These are phyloP conservation scores for Dothidotthia symphoricarpi DNA, from an alignment of 2,329 filamentous ascomycete genomes.

Conservation along the genomic window DNA sequence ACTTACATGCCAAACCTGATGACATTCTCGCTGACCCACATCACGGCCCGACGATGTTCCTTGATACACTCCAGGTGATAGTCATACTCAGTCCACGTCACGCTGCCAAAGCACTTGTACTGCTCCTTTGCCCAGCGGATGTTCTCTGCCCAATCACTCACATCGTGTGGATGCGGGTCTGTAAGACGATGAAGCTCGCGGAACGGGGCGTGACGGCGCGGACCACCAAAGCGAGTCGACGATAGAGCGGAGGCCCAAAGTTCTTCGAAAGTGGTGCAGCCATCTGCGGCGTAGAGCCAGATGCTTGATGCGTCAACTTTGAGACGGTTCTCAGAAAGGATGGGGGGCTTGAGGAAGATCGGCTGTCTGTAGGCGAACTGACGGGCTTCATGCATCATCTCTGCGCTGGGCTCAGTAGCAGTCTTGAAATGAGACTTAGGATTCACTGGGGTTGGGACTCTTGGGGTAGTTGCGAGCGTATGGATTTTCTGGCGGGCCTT, in stretches of 20 bases:
- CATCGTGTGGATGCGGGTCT: slow-evolving; percentile 12
- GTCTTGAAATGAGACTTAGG: not conserved
- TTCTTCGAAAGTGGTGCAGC: not conserved
- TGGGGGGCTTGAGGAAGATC: slow-evolving; percentile 14
- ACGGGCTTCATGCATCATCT: slow-evolving; percentile 8
- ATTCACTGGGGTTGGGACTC: not conserved
- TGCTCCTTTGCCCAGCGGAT: slow-evolving; percentile 25
- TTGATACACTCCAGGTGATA: slow-evolving; percentile 26
- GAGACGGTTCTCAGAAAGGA: slow-evolving; percentile 16
- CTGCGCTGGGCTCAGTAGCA: not conserved
- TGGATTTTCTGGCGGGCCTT: slow-evolving; percentile 13
- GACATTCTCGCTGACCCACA: slow-evolving; percentile 30
- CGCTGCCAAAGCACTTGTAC: slow-evolving; percentile 13
- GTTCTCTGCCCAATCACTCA: slow-evolving; percentile 27
- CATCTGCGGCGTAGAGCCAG: slow-evolving; percentile 11
- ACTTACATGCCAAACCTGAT: not conserved
- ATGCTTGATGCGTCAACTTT: slow-evolving; percentile 18
- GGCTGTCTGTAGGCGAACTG: slow-evolving; percentile 8
- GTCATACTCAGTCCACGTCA: slow-evolving; percentile 31
- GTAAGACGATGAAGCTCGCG: slow-evolving; percentile 16
- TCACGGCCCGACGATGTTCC: slow-evolving; percentile 11
- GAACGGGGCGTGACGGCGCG: slow-evolving; percentile 16
- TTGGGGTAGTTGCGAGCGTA: no score
- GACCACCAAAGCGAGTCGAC: slow-evolving; percentile 15
- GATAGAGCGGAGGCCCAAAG: slow-evolving; percentile 10